A percentile compares a stretch with the other conserved stretches of the same genome.
Evolutionary conservation across 805 yeast species (phyloP).

Genomic region (Nakazawaea molendinolei): DNA sequence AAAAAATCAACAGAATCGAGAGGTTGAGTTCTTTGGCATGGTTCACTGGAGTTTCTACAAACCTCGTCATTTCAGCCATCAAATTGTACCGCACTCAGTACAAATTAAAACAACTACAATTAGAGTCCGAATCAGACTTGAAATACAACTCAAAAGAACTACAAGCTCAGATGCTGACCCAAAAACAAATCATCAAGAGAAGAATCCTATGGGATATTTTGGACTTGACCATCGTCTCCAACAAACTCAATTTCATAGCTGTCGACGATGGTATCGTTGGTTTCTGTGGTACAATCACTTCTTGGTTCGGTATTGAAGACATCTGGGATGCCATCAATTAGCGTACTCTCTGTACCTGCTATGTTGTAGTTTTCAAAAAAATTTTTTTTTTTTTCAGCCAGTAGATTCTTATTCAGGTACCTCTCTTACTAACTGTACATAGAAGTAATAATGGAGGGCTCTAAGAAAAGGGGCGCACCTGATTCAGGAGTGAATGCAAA

Average conservation of each 20-base stretch:
- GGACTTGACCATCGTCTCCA: constrained; percentile 71
- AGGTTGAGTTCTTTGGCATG: constrained; percentile 66
- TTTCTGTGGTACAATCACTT: constrained; percentile 76
- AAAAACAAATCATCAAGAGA: constrained; percentile 42
- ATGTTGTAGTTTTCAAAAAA: too few species aligned
- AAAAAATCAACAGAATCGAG: constrained; percentile 42
- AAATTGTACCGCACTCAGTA: constrained; percentile 37
- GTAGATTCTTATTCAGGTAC: too few species aligned
- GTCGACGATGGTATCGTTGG: constrained; percentile 79
- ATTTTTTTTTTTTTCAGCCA: too few species aligned
- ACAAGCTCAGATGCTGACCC: constrained; percentile 21
- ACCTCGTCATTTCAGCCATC: constrained; percentile 53
- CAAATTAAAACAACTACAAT: constrained; percentile 26
- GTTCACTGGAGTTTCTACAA: constrained; percentile 64
- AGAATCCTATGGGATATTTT: constrained; percentile 71
- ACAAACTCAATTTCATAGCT: constrained; percentile 52
- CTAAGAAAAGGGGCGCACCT: not conserved
- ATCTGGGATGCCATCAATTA: constrained; percentile 47
- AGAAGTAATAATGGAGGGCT: not conserved
- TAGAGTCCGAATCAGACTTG: constrained; percentile 24
- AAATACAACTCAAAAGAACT: constrained; percentile 32
- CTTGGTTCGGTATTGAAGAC: constrained; percentile 69
- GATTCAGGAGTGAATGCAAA: not conserved
- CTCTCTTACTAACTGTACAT: too few species aligned
- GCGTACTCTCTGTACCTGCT: too few species aligned